Evolutionary conservation across 805 yeast genomes (phyloP), one percentile per base, ranked within the genome.

Genomic region (Scheffersomyces coipomensis): DNA sequence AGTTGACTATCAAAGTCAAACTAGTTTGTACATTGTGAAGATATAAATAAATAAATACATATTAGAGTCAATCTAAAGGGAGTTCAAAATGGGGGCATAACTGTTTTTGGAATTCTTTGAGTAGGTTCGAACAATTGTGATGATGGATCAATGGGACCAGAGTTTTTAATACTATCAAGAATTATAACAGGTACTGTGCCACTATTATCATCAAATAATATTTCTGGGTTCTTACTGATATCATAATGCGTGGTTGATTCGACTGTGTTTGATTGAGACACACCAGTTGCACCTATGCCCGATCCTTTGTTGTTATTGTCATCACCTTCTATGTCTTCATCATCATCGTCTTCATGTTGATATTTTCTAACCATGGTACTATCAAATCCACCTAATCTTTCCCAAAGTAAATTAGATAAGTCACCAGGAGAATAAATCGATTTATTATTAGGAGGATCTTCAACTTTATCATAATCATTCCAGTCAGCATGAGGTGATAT

Each of bases 401-500:
- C 71, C 75, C 75, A 69, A 16, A 69, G 54, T 22, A 69, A 48
- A 41, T 68, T 71, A 11, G 73, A 60, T n/a, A 70, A 48, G 26
- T 70, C 73, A 25, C 55, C 54, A 1, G 71, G 68, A 13, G 71
- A 59, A 38, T 56, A 57, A 4, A 69, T 53, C 0, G 72, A 40
- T 35, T 59, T 55, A 22, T 52, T 48, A 38, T 62, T 60, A 8
- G 75, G 75, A 0, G 71, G 70, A 10, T 68, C 74, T 43, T 69
- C 75, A 0, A 52, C 62, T 35, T 54, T 64, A 35, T 59, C 60
- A 64, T 66, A 69, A 38, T 66, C 65, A 42, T 67, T 60, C 75
- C 75, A 69, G 33, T 63, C 75, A 0, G 66, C 48, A 3, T 68
- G 74, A 0, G 75, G 75, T 8, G 73, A 67, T 7, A 64, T 46